Conservation (phyloP, 371 early-diverging fungal genomes). For the Catenaria anguillulae region DNA sequence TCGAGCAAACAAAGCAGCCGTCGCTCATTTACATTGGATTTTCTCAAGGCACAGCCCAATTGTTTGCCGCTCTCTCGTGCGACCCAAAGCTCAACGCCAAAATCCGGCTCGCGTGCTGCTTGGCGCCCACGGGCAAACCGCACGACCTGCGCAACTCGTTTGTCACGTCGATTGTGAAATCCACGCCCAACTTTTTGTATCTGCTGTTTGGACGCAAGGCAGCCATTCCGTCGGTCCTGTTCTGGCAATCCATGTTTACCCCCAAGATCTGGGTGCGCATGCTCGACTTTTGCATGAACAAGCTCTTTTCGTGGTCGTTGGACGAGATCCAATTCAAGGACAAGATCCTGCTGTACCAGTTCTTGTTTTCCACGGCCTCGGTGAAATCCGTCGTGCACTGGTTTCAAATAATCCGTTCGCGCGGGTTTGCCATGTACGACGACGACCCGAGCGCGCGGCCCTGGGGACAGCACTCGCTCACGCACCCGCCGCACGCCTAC, state of each 20-base stretch:
- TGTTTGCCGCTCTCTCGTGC: constrained; percentile 77
- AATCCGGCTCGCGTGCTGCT: constrained; percentile 70
- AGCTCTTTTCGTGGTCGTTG: constrained; percentile 69
- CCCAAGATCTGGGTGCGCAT: constrained; percentile 57
- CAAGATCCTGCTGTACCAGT: constrained; percentile 69
- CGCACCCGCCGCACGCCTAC: constrained; percentile 25
- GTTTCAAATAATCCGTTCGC: constrained; percentile 88
- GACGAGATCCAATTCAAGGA: constrained; percentile 49
- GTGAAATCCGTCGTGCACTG: constrained; percentile 85
- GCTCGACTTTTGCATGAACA: constrained; percentile 53
- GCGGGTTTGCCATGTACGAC: constrained; percentile 82
- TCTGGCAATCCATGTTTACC: constrained; percentile 67
- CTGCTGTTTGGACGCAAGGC: constrained; percentile 78
- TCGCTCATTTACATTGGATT: constrained; percentile 86
- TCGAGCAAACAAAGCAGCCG: constrained; percentile 56
- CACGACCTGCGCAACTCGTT: constrained; percentile 17
- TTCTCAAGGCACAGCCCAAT: constrained; percentile 81
- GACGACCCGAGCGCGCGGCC: constrained; percentile 35
- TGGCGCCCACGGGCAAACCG: constrained; percentile 88
- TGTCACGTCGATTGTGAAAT: constrained; percentile 3
- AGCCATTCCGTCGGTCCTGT: constrained; percentile 59
- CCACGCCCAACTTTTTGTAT: constrained; percentile 71
- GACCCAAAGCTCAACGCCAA: constrained; percentile 60
- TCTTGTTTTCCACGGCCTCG: constrained; percentile 75
- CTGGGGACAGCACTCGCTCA: constrained; percentile 7